Conservation (phyloP, 2,329 filamentous ascomycete species). For the Arthrobotrys sinensis region DNA sequence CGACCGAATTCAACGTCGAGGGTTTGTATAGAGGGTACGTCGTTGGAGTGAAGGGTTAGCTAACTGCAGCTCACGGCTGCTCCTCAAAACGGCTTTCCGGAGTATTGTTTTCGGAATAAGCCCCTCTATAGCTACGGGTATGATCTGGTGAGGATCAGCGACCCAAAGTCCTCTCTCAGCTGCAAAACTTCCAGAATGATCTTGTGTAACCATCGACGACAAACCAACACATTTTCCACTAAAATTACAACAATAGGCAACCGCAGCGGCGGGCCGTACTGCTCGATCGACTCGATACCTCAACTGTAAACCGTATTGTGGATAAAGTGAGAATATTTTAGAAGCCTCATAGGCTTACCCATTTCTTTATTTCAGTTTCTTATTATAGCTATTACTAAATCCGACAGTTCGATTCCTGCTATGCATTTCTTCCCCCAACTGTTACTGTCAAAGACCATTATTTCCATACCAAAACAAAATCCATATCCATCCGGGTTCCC, state of each 20-base stretch:
- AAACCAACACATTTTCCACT: slow-evolving; percentile 20
- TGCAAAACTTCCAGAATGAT: slow-evolving; percentile 3
- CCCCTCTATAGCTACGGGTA: too few relatives aligned
- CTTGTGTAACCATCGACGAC: slow-evolving; percentile 28
- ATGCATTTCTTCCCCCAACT: not conserved
- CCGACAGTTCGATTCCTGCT: not conserved
- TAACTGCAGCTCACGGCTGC: too few relatives aligned
- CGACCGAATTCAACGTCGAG: too few relatives aligned
- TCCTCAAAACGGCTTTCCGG: too few relatives aligned
- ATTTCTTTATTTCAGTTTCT: not conserved
- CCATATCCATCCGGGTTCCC: not conserved
- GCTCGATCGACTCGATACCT: not conserved
- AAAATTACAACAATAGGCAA: not conserved
- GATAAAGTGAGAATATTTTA: too few relatives aligned
- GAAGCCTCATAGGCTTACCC: too few relatives aligned
- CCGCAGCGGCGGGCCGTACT: not conserved
- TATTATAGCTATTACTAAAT: not conserved
- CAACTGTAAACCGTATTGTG: too few relatives aligned
- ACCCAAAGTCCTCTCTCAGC: not conserved
- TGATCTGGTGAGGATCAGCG: not conserved
- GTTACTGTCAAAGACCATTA: not conserved
- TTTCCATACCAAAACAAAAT: slow-evolving; percentile 9
- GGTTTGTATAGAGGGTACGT: too few relatives aligned
- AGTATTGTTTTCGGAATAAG: too few relatives aligned
- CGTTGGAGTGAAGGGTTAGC: too few relatives aligned